Evolutionary conservation across 768 basidiomycete species (phyloP), one percentile per base, ranked within the genome.

Genomic region (Russula brevipes): DNA sequence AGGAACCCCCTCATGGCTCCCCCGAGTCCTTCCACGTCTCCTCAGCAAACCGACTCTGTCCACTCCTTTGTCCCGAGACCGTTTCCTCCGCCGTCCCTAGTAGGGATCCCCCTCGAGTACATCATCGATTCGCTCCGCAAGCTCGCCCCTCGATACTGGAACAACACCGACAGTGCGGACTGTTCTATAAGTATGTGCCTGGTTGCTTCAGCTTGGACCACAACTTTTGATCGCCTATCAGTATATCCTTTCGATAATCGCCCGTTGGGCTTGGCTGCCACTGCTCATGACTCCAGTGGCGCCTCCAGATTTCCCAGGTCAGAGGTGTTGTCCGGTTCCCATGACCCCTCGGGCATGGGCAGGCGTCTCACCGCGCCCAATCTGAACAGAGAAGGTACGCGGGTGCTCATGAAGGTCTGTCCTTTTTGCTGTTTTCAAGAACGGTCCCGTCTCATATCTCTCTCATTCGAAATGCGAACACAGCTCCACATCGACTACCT

Each of bases 401-500:
- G 81, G 39, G 79, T 89, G 70, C 80, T 83, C 46, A 75, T 91
- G 68, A 83, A 82, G 71, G 89, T 89, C 61, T 17, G 81, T 72
- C 30, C 0, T n/a, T 54, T 61, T 30, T 12, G 7, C 30, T 4
- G 35, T 47, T 38, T 5, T n/a, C 45, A 7, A 17, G 38, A 35
- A 24, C 24, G 30, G 33, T 17, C 19, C 51, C 30, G 14, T 52
- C 9, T 24, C 24, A 24, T 24, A 24, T 24, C 24, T 24, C n/a
- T 68, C 24, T 60, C 67, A 54, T 67, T 58, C 33, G 59, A 54
- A 11, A 54, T 36, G 46, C 53, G 31, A 31, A 31, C 68, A 31
- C 68, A 92, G 90, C 76, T 94, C 33, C 93, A 96, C 69, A 79
- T 83, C 66, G 89, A 90, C 71, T 91, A 87, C 70, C 82, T 96